Evolutionary conservation across 2,329 filamentous ascomycete species (phyloP).

Genomic region (Pochonia chlamydosporia): DNA sequence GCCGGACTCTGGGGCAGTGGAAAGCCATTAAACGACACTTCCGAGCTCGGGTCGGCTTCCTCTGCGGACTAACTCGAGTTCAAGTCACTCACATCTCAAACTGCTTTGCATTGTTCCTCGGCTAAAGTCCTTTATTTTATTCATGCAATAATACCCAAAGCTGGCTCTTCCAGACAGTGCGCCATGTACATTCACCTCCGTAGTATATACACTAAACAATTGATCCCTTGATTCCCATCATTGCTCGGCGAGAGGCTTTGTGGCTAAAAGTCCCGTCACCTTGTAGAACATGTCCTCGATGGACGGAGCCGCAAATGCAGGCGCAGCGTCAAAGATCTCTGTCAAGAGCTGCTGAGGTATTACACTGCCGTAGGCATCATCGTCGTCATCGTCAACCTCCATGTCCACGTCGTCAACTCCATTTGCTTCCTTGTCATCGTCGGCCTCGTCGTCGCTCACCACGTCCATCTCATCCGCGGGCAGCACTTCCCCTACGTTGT

Average conservation of each 20-base stretch:
- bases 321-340: conserved; percentile 63
- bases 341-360: conserved; percentile 63
- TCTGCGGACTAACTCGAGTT: neutral
- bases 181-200: neutral
- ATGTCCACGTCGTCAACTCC: conserved; percentile 38
- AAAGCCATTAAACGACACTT: too few relatives aligned
- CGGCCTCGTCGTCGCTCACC: conserved; percentile 29
- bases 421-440: conserved; percentile 36
- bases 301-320: conserved; percentile 63
- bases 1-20: neutral
- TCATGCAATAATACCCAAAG: neutral
- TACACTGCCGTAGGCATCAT: conserved; percentile 51
- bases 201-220: conserved; percentile 2
- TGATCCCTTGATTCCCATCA: neutral
- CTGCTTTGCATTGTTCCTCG: neutral
- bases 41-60: neutral
- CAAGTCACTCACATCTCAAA: neutral
- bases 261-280: conserved; percentile 55
- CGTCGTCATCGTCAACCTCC: conserved; percentile 24
- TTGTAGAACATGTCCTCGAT: conserved; percentile 72
- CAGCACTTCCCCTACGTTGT: conserved; percentile 23
- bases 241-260: conserved; percentile 29
- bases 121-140: neutral
- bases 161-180: neutral
- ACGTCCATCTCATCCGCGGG: conserved; percentile 36